These are phyloP conservation scores for Nyctanthes arbortristis DNA, from an alignment of 257 asterid species.

Conservation along the genomic window DNA sequence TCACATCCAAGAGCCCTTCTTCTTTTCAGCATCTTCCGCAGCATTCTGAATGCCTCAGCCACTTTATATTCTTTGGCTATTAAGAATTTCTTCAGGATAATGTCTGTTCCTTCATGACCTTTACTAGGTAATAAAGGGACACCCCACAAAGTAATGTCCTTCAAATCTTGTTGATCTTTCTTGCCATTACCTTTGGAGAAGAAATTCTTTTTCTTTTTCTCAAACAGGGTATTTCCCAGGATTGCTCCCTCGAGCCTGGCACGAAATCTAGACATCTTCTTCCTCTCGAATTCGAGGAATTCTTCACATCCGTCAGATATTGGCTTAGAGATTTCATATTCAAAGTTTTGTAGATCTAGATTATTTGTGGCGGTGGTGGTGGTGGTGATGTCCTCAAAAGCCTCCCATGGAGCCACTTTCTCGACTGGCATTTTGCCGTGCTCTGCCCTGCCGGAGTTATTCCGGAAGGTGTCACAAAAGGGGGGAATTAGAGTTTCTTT, in stretches of 20 bases:
- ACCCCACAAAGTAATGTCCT: conserved; percentile 62
- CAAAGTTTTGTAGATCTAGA: not conserved
- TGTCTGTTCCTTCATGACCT: conserved; percentile 51
- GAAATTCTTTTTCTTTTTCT: conserved; percentile 18
- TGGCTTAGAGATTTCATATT: not conserved
- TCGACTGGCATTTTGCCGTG: conserved; percentile 41
- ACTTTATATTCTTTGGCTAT: conserved; percentile 56
- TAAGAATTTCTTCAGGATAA: conserved; percentile 61
- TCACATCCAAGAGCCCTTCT: conserved; percentile 43
- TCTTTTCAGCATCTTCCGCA: conserved; percentile 65
- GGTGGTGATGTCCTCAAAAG: not conserved
- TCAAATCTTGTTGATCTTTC: conserved; percentile 17
- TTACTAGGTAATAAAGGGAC: conserved; percentile 61
- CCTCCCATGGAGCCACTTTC: not conserved
- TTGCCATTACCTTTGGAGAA: not conserved
- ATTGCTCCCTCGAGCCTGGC: conserved; percentile 66
- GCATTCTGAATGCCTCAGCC: conserved; percentile 52
- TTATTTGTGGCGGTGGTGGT: not conserved
- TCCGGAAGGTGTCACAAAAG: too few relatives aligned
- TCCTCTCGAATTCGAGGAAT: conserved; percentile 16
- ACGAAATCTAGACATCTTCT: conserved; percentile 51
- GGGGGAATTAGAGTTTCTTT: conserved; percentile 1
- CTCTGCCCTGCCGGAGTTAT: conserved; percentile 32
- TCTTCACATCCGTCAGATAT: conserved; percentile 8
- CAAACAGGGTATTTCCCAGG: conserved; percentile 40